Base-by-base conservation (phyloP, 371 early-diverging fungal genomes). In the Choanephora cucurbitarum region DNA sequence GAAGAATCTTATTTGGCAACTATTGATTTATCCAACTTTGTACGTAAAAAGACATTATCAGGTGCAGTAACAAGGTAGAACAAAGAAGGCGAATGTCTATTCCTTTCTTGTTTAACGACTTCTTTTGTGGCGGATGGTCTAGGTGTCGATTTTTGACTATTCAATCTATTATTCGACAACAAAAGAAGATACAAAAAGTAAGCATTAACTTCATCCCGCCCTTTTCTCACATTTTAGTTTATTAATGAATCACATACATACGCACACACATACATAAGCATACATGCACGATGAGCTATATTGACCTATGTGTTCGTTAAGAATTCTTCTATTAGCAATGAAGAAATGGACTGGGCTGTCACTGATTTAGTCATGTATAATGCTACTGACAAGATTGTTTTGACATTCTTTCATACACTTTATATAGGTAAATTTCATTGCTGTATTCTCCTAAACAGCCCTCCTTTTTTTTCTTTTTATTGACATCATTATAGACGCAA, bases 61-160 rank as follows among this genome's bases (percentile, higher is more conserved):
- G 82, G 82, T 31, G 81, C 82, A 34, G 76, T 85, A 31, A 85
- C 85, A 43, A 79, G 83, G 85, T 85, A 61, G n/a, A 23, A n/a
- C 2, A 37, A 49, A 49, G 1, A 49, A 49, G 40, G 23, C 37
- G 23, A 39, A 21, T 15, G 31, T 3, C n/a, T n/a, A 18, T 42
- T 17, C n/a, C n/a, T n/a, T n/a, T n/a, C n/a, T n/a, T n/a, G n/a
- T n/a, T n/a, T n/a, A n/a, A n/a, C n/a, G n/a, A n/a, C n/a, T n/a
- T n/a, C n/a, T n/a, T n/a, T n/a, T n/a, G n/a, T n/a, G n/a, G n/a
- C n/a, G n/a, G n/a, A n/a, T n/a, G n/a, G n/a, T 14, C 15, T 41
- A 60, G 61, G 28, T 60, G 61, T 50, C 55, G 61, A 9, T 28
- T 60, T 8, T 43, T 32, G 10, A 42, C 19, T 13, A 57, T 57